Base-by-base conservation (phyloP, 352 stramenopile genomes). In the Phytophthora ramorum region DNA sequence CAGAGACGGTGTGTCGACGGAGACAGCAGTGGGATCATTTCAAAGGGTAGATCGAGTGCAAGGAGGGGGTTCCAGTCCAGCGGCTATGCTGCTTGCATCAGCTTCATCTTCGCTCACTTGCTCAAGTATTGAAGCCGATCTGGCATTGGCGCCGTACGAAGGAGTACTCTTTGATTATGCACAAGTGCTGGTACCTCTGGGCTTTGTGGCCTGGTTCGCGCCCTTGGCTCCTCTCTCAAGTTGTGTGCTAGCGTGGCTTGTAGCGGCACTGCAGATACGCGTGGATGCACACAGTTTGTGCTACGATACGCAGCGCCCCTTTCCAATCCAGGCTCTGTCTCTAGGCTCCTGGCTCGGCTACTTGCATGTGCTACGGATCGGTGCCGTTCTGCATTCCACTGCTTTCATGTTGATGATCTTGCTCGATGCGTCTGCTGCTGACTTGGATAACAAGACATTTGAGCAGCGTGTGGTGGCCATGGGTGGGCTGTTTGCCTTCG, bases 91-190 rank as follows among this genome's bases (percentile, higher is more conserved):
- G 10, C 43, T 70, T 16, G 16, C 59, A 3, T 45, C 65, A 32
- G n/a, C 37, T 9, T 38, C 28, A 47, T 50, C 12, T 30, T 22
- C 43, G 19, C 38, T 40, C n/a, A 34, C 16, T 10, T 17, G 16
- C 20, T 58, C 37, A 40, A 65, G 34, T 17, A 52, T 88, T 13
- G 78, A 81, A 24, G 32, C 19, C 1, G 82, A 94, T 30, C 59
- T 84, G 10, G 54, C 59, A 17, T 55, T 94, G 34, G 66, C 71
- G 7, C 57, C 67, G 32, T 92, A 91, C 56, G 81, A 91, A 24
- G 86, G 86, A 30, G 84, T 93, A 12, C 76, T 93, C 55, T 83
- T 87, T 38, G 86, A 92, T 69, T 94, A 93, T 65, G 84, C 84
- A 8, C 84, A 91, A 47, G 69, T 94, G 24, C 50, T 89, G 52